Conservation (phyloP, 805 yeast genomes). For the Pichia gijzeniarum region DNA sequence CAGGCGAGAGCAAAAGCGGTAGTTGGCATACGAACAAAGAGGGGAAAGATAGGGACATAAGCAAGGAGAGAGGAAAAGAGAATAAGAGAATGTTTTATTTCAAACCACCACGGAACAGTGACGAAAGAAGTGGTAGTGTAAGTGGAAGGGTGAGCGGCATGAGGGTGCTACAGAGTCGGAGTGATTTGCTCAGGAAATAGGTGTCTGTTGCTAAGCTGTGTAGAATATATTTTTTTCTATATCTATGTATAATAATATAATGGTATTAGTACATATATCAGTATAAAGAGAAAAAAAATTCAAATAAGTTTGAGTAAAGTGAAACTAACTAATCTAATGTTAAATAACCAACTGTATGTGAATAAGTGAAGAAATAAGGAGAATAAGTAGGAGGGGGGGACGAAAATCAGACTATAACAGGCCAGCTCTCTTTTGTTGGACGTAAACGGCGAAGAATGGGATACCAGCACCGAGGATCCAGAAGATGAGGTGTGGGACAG, state of each 20-base stretch:
- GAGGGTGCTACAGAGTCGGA: too few species aligned
- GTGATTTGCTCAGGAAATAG: too few species aligned
- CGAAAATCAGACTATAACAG: background rate
- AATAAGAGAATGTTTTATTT: background rate
- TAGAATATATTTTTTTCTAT: background rate
- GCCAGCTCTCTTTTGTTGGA: conserved; percentile 88
- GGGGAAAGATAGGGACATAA: background rate
- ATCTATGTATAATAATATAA: background rate
- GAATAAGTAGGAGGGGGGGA: background rate
- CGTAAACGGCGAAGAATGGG: conserved; percentile 74
- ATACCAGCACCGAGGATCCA: conserved; percentile 61
- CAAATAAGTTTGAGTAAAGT: too few species aligned
- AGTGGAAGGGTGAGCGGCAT: background rate
- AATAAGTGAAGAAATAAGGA: background rate
- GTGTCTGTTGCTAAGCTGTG: too few species aligned
- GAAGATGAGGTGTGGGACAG: conserved; percentile 74
- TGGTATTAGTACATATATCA: background rate
- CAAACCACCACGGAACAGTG: conserved; percentile 1
- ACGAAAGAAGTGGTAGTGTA: background rate
- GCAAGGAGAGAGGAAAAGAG: background rate
- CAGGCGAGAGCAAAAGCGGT: background rate
- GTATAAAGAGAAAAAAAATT: background rate
- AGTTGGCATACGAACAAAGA: background rate
- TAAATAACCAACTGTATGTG: too few species aligned
- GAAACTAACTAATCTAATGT: too few species aligned